Conservation (phyloP, 2,329 filamentous ascomycete genomes). For the Talaromyces rugulosus region DNA sequence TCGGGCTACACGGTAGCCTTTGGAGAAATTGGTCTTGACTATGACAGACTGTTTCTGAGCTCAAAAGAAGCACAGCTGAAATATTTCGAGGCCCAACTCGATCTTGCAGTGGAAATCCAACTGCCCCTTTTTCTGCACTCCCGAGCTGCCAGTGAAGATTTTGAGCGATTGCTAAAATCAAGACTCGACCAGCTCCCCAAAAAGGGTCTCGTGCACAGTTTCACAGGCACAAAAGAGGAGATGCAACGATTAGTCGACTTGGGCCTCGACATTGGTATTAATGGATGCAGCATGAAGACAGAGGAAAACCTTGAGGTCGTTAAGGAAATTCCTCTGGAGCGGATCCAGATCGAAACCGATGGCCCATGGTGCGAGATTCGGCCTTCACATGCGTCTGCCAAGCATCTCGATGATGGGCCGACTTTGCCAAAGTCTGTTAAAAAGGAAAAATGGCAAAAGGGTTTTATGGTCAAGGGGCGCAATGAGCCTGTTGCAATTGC, state of each 20-base stretch:
- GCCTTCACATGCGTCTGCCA: conserved; percentile 78
- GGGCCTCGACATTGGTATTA: conserved; percentile 88
- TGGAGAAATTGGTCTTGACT: conserved; percentile 94
- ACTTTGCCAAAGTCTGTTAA: conserved; percentile 78
- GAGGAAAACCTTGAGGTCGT: conserved; percentile 86
- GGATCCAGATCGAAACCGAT: conserved; percentile 92
- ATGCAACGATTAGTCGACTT: conserved; percentile 75
- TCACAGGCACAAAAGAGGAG: conserved; percentile 82
- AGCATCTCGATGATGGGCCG: conserved; percentile 65
- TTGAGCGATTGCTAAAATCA: conserved; percentile 65
- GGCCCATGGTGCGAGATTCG: conserved; percentile 97
- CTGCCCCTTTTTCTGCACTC: conserved; percentile 91
- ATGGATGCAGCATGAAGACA: conserved; percentile 95
- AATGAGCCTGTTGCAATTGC: conserved; percentile 90
- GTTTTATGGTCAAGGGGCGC: conserved; percentile 85
- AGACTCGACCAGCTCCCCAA: conserved; percentile 64
- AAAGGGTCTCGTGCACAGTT: conserved; percentile 86
- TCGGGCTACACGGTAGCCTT: conserved; percentile 68
- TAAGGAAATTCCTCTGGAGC: conserved; percentile 68
- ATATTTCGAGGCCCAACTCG: conserved; percentile 79
- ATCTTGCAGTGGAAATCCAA: conserved; percentile 70
- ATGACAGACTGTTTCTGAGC: conserved; percentile 83
- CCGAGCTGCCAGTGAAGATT: conserved; percentile 79
- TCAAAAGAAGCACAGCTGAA: conserved; percentile 74
- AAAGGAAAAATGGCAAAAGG: conserved; percentile 90